These are phyloP conservation scores for Pseudogymnoascus sp. DNA, from an alignment of 2,329 filamentous ascomycete species.

Conservation along the genomic window DNA sequence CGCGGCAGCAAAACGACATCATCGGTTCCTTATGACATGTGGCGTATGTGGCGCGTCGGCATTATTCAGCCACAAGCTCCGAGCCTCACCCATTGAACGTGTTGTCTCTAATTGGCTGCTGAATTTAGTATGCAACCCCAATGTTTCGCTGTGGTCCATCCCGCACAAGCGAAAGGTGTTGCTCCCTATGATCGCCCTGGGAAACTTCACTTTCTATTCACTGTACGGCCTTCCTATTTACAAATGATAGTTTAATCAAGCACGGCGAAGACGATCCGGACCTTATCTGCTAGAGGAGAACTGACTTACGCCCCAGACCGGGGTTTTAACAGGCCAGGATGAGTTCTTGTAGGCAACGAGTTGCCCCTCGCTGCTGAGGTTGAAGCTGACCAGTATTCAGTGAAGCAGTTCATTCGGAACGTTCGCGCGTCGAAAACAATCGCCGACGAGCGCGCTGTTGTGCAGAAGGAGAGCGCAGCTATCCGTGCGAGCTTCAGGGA, in stretches of 20 bases:
- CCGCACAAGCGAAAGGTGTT: slow-evolving; percentile 6
- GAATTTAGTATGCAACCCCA: slow-evolving; percentile 9
- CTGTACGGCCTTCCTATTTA: neutral
- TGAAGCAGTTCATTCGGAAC: slow-evolving; percentile 99
- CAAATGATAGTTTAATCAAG: slow-evolving; percentile 4
- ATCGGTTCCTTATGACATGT: neutral
- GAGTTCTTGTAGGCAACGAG: slow-evolving; percentile 28
- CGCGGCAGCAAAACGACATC: slow-evolving; percentile 3
- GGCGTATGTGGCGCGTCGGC: slow-evolving; percentile 3
- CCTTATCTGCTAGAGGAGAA: slow-evolving; percentile 7
- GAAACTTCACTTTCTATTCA: neutral
- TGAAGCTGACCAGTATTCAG: slow-evolving; percentile 40
- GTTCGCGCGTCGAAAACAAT: slow-evolving; percentile 98
- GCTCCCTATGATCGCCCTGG: neutral
- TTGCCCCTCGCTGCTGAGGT: slow-evolving; percentile 13
- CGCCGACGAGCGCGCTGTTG: slow-evolving; percentile 94
- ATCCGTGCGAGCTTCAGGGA: slow-evolving; percentile 97
- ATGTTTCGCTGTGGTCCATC: slow-evolving; percentile 6
- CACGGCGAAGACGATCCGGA: slow-evolving; percentile 2
- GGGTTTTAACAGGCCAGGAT: slow-evolving; percentile 20
- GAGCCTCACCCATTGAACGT: neutral
- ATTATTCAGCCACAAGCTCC: slow-evolving; percentile 1
- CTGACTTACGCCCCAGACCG: slow-evolving; percentile 7
- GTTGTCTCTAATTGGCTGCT: neutral
- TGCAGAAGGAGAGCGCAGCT: slow-evolving; percentile 97